These are phyloP conservation scores for Sanghuangporus sanghuang DNA, from an alignment of 1,284 basidiomycete genomes.

Conservation along the genomic window DNA sequence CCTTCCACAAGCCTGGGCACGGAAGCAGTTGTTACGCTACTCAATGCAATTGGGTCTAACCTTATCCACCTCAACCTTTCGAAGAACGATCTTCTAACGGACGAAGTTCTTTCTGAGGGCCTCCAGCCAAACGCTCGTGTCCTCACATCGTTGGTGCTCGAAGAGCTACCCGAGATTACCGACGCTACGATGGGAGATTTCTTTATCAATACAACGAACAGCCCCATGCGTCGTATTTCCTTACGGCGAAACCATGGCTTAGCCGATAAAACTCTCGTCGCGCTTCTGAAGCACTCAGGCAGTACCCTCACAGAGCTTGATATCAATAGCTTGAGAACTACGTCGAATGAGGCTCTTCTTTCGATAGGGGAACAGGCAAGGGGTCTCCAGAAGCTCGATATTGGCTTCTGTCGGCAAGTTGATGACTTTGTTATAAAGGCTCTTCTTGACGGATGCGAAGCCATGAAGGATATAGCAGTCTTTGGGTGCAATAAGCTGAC, in stretches of 20 bases:
- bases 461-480: conserved; percentile 22
- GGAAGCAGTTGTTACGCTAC: conserved; percentile 50
- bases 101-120: conserved; percentile 55
- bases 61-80: conserved; percentile 61
- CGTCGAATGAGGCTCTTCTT: conserved; percentile 52
- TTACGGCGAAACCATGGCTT: conserved; percentile 62
- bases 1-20: conserved; percentile 51
- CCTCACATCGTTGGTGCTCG: conserved; percentile 56
- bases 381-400: conserved; percentile 61
- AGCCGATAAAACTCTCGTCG: conserved; percentile 50
- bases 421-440: conserved; percentile 81
- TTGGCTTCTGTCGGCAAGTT: conserved; percentile 84
- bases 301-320: conserved; percentile 55
- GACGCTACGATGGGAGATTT: conserved; percentile 66
- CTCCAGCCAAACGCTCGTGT: conserved; percentile 48
- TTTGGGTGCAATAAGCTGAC: conserved; percentile 43
- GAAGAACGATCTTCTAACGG: conserved; percentile 52
- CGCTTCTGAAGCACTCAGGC: conserved; percentile 71
- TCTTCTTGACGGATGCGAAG: conserved; percentile 49
- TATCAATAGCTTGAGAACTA: conserved; percentile 74
- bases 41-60: conserved; percentile 44
- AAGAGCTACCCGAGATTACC: conserved; percentile 57
- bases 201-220: conserved; percentile 46
- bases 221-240: conserved; percentile 48
- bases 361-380: conserved; percentile 43